Percentiles rank a stretch among this genome's conserved stretches.
Evolutionary conservation across 768 basidiomycete species (phyloP).

Genomic region (Russula vinacea): DNA sequence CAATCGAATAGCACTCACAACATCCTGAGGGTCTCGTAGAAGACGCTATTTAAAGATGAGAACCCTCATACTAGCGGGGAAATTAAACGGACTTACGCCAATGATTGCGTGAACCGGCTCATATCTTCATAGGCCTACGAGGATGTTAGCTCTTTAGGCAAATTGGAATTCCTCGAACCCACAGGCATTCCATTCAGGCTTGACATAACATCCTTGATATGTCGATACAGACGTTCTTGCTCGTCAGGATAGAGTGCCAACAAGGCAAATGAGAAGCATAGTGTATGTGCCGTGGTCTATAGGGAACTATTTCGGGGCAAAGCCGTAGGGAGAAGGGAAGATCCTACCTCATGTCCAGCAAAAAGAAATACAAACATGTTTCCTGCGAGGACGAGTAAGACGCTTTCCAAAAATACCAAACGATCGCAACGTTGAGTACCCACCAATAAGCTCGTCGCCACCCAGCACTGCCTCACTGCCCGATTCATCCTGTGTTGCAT

Average conservation of each 20-base stretch:
- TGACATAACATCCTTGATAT: constrained; percentile 37
- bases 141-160: background rate
- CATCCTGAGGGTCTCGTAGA: constrained; percentile 50
- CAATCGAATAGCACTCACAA: constrained; percentile 31
- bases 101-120: constrained; percentile 25
- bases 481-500: too few species aligned
- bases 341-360: background rate
- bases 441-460: too few species aligned
- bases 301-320: background rate
- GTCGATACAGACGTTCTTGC: constrained; percentile 42
- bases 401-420: too few species aligned
- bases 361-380: too few species aligned
- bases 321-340: background rate
- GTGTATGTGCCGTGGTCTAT: constrained; percentile 41
- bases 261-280: constrained; percentile 42
- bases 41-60: constrained; percentile 38
- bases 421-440: too few species aligned
- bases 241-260: constrained; percentile 43
- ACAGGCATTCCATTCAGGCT: constrained; percentile 23
- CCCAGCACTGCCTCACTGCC: too few species aligned
- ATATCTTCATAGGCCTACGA: constrained; percentile 32
- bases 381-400: too few species aligned
- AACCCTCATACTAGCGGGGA: background rate
- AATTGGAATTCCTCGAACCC: background rate
- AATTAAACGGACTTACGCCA: constrained; percentile 24